Conservation (phyloP, 2,329 filamentous ascomycete species). For the Phaeosphaeriaceae sp. region DNA sequence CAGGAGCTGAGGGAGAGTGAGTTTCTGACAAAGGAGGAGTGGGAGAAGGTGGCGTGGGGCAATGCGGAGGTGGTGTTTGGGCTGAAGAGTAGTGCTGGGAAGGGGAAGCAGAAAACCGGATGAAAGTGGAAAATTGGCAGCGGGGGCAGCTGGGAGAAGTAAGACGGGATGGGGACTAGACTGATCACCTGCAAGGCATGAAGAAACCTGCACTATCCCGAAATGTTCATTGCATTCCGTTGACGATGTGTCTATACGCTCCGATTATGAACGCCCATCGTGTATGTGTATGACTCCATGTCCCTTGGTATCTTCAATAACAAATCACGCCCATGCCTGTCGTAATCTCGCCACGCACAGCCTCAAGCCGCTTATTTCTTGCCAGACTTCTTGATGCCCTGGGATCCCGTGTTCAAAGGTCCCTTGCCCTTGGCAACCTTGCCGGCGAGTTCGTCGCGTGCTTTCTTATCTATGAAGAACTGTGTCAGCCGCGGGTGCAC, state of each 20-base stretch:
- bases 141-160: not conserved
- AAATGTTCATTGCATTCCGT: conserved; percentile 21
- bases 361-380: conserved; percentile 72
- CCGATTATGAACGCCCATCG: conserved; percentile 17
- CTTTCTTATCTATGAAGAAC: conserved; percentile 63
- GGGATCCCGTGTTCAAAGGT: conserved; percentile 80
- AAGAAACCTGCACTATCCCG: not conserved
- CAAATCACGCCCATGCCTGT: conserved; percentile 14
- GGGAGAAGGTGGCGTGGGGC: conserved; percentile 57
- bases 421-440: conserved; percentile 82
- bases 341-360: conserved; percentile 1
- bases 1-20: conserved; percentile 58
- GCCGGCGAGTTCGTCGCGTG: conserved; percentile 69
- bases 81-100: conserved; percentile 8
- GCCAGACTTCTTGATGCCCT: conserved; percentile 97
- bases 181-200: not conserved
- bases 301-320: conserved; percentile 36
- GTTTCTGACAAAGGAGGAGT: conserved; percentile 57
- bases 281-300: conserved; percentile 24
- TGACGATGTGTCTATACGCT: conserved; percentile 5
- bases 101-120: not conserved
- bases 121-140: not conserved
- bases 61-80: conserved; percentile 56
- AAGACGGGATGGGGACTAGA: not conserved
- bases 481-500: not conserved